Base-by-base conservation (phyloP, 805 yeast species). In the Wickerhamiella domercqiae region DNA sequence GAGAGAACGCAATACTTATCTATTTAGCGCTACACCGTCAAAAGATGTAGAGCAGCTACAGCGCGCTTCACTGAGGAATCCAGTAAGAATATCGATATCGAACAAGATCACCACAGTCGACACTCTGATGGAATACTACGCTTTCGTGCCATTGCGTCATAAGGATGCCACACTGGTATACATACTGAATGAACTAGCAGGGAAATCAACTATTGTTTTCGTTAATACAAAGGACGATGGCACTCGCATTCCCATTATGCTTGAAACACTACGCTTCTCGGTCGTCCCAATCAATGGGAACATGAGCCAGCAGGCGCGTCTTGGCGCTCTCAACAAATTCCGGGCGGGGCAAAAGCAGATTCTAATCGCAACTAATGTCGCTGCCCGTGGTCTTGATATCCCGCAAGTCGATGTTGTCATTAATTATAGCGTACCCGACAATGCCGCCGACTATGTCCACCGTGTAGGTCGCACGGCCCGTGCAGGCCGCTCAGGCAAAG, bases 11-110 rank as follows among this genome's bases (percentile, higher is more conserved):
- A 70, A 90, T 58, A 82, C 84, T 3, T 83, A 78, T 50, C 61
- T 87, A 39, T 87, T 86, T 53, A 81, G 94, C 21, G 98, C 98
- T n/a, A 87, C 98, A 0, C 81, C 93, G 76, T 87, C 97, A 2
- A 79, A 81, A 32, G 90, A 90, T 55, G 84, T 87, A 50, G 97
- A 86, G 51, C 86, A 86, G 57, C 65, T 87, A 47, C 97, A 90
- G 61, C 66, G 97, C 43, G 97, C 97, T 1, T 83, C 95, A 26
- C 67, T 87, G 46, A 62, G 72, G 3, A 74, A 81, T 50, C 98
- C 98, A 0, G 94, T 86, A 3, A 73, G 84, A 47, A 83, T 93
- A 35, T 83, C 94, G 0, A 94, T 87, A 3, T 78, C 90, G 14
- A 73, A 73, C 46, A 81, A 82, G 54, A 81, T 84, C 60, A 77